Conservation (phyloP, 208 protist species). For the Acanthamoeba sp. region DNA sequence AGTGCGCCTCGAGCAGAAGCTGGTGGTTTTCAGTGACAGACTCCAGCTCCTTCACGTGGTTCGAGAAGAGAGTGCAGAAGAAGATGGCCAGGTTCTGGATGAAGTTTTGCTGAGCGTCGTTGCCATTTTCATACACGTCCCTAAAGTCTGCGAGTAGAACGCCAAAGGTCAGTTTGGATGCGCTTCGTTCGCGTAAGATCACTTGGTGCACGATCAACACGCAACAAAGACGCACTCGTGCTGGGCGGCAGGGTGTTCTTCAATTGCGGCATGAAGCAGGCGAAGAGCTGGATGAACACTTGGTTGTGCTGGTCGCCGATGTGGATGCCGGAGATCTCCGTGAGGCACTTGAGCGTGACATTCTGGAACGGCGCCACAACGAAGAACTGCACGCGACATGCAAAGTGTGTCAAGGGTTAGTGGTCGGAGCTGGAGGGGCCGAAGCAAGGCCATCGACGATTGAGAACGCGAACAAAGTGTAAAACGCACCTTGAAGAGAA, state of each 20-base stretch:
- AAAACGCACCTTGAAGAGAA: slow-evolving; percentile 87
- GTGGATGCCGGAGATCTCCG: slow-evolving; percentile 92
- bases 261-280: slow-evolving; percentile 85
- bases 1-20: slow-evolving; percentile 90
- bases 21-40: slow-evolving; percentile 87
- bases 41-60: slow-evolving; percentile 94
- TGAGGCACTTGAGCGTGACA: slow-evolving; percentile 92
- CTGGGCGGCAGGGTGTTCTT: slow-evolving; percentile 53
- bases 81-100: slow-evolving; percentile 94
- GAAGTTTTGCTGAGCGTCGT: slow-evolving; percentile 92
- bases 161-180: background rate
- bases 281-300: slow-evolving; percentile 89
- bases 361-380: slow-evolving; percentile 88
- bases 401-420: background rate
- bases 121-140: slow-evolving; percentile 91
- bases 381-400: slow-evolving; percentile 88
- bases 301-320: slow-evolving; percentile 78
- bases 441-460: background rate
- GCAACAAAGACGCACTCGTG: slow-evolving; percentile 27
- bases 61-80: slow-evolving; percentile 95
- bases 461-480: background rate
- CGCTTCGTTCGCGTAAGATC: too few species aligned
- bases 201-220: background rate
- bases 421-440: slow-evolving; percentile 46
- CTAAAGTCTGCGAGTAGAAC: slow-evolving; percentile 41